Conservation (phyloP, 352 stramenopile species). For the Globisporangium takayamanum region DNA sequence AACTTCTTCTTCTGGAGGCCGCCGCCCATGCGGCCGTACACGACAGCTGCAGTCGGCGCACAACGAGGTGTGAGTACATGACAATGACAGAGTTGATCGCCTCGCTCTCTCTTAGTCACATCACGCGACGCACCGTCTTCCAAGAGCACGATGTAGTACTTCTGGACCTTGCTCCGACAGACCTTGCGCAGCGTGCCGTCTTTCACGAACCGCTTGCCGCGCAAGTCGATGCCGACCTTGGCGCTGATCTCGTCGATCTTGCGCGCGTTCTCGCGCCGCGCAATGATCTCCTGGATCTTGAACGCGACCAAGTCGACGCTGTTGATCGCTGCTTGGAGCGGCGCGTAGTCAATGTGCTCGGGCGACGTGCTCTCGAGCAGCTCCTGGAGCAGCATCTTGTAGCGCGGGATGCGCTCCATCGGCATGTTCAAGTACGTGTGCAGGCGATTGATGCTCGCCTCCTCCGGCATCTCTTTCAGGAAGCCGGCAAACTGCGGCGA, state of each 20-base stretch:
- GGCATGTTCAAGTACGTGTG: constrained; percentile 83
- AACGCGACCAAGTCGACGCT: constrained; percentile 67
- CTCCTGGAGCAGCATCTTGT: constrained; percentile 79
- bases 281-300: constrained; percentile 81
- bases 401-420: constrained; percentile 80
- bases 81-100: not conserved
- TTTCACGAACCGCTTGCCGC: constrained; percentile 55
- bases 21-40: constrained; percentile 53
- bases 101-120: not conserved
- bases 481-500: constrained; percentile 72
- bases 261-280: constrained; percentile 51
- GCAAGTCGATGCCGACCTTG: constrained; percentile 65
- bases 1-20: constrained; percentile 81
- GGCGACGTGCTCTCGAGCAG: constrained; percentile 55
- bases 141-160: constrained; percentile 81
- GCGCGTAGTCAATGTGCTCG: constrained; percentile 69
- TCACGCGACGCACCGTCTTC: constrained; percentile 53
- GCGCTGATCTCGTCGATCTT: constrained; percentile 55
- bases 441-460: constrained; percentile 54
- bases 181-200: constrained; percentile 84
- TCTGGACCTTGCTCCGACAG: constrained; percentile 75
- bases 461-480: constrained; percentile 59
- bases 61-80: not conserved
- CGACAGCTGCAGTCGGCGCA: constrained; percentile 30
- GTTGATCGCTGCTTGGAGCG: constrained; percentile 63